Base-by-base conservation (phyloP, 2,329 filamentous ascomycete genomes). In the Mycosphaerelloides madeirae region DNA sequence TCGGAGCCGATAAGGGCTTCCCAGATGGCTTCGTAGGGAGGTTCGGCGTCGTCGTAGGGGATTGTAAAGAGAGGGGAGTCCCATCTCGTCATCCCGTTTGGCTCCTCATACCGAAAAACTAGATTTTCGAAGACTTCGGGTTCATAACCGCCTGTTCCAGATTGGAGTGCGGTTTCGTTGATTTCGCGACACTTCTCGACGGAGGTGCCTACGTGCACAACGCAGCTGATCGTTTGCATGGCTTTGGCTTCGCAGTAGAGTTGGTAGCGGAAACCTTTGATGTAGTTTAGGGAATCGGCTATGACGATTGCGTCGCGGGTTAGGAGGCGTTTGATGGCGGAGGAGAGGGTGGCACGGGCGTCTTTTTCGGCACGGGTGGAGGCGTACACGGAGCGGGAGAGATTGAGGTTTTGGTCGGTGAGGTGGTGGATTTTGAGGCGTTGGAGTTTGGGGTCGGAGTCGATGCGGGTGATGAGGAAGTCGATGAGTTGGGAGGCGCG, bases 181-280 rank as follows among this genome's bases (percentile, higher is more conserved):
- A 84, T 73, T 41, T 74, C 68, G 45, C 75, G 67, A 59, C 78
- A 81, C 55, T 72, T 72, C 9, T 76, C 74, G 43, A 72, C 64
- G 3, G 75, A 74, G 4, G 77, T 79, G 28, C 78, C 79, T 55
- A 81, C 67, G 57, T 81, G 78, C 63, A 93, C 71, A 44, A 93
- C 80, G 58, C 84, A 89, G 65, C 79, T 85, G 3, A 84, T 79
- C 3, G 87, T 93, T 51, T 82, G 72, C 42, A 86, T 70, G 37
- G 87, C 87, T 67, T 93, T 93, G 29, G 87, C 81, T 68, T 93
- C 87, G 69, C 87, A 91, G 65, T 84, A 84, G 16, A 94, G 72
- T 71, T 94, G 87, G 64, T 94, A 94, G 38, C 87, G 77, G 79
- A 86, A 93, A 29, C 87, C 87, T 66, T 93, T 93, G 69, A 94